These are phyloP conservation scores for Penstemon barbatus DNA, from an alignment of 257 asterid species.

Conservation along the genomic window DNA sequence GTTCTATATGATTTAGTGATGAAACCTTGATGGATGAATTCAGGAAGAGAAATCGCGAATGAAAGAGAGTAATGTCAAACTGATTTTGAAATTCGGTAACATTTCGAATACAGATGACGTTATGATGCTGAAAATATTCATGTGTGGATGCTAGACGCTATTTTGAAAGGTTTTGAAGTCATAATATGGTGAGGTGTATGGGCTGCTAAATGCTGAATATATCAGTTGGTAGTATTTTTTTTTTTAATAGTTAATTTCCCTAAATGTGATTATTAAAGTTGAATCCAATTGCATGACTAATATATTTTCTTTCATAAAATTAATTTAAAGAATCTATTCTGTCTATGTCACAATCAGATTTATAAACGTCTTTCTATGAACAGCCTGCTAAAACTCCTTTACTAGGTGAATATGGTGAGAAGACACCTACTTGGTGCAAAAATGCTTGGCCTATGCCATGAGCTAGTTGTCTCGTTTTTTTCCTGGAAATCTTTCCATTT, in stretches of 20 bases:
- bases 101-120: no score
- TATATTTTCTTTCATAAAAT: neutral
- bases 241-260: neutral
- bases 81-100: neutral
- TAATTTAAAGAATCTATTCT: slow-evolving; percentile 1
- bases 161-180: neutral
- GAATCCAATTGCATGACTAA: neutral
- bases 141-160: neutral
- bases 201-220: neutral
- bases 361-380: neutral
- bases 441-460: slow-evolving; percentile 13
- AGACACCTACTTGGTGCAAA: neutral
- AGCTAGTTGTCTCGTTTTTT: slow-evolving; percentile 16
- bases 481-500: slow-evolving; percentile 12
- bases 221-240: neutral
- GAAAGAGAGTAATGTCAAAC: slow-evolving; percentile 8
- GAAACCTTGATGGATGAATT: neutral
- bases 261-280: slow-evolving; percentile 15
- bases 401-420: neutral
- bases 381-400: neutral
- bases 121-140: neutral
- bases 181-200: neutral
- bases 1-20: neutral
- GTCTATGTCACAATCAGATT: neutral
- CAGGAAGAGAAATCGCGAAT: neutral